These are phyloP conservation scores for Garcia nutans DNA, from an alignment of 345 rosid species.

Conservation along the genomic window DNA sequence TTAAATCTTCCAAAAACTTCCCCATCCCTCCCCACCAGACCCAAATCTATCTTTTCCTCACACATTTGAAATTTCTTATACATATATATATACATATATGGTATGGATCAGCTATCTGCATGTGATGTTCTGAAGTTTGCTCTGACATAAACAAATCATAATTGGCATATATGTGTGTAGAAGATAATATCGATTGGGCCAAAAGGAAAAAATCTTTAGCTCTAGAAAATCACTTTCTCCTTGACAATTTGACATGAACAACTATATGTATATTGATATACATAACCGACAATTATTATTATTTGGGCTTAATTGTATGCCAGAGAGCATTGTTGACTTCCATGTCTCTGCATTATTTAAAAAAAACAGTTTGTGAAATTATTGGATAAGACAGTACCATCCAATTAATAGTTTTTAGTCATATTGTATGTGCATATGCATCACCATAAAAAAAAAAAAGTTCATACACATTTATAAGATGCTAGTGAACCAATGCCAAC, in stretches of 20 bases:
- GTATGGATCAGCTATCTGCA: neutral
- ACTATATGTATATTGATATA: neutral
- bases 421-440: no score
- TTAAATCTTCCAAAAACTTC: neutral
- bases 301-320: neutral
- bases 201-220: constrained; percentile 8
- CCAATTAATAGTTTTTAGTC: neutral
- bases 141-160: neutral
- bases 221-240: constrained; percentile 14
- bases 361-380: neutral
- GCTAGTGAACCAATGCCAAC: no score
- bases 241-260: constrained; percentile 5
- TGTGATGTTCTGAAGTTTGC: neutral
- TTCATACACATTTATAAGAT: no score
- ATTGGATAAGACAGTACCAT: neutral
- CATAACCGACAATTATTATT: neutral
- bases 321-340: neutral
- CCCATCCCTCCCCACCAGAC: neutral
- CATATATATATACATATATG: no score
- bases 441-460: no score
- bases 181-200: constrained; percentile 12
- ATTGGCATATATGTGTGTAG: neutral
- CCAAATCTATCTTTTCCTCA: no score
- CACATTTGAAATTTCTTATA: neutral
- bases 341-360: neutral